Conservation (phyloP, 1,284 basidiomycete genomes). For the Lignosus rhinocerotis region DNA sequence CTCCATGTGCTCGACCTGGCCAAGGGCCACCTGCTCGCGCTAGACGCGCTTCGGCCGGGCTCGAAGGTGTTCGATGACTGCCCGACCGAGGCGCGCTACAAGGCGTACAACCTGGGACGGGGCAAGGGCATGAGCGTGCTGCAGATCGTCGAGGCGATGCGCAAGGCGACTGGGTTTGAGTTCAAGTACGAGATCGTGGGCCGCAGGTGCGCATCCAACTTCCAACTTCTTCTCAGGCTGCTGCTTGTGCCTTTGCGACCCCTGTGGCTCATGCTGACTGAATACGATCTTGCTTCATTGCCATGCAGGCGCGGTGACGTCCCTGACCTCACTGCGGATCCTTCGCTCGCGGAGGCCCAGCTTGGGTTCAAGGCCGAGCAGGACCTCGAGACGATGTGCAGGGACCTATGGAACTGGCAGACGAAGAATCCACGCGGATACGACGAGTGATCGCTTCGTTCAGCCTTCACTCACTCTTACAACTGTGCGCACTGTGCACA, state of each 20-base stretch:
- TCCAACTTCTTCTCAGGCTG: not conserved
- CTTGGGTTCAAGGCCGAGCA: constrained; percentile 89
- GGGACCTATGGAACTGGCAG: constrained; percentile 94
- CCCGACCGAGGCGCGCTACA: constrained; percentile 64
- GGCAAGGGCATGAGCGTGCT: constrained; percentile 92
- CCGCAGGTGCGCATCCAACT: constrained; percentile 63
- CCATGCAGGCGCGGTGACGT: constrained; percentile 84
- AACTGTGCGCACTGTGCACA: not conserved
- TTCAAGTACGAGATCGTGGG: constrained; percentile 92
- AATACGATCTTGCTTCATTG: not conserved
- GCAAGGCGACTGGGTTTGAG: constrained; percentile 84
- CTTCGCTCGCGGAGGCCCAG: constrained; percentile 88
- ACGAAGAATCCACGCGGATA: constrained; percentile 82
- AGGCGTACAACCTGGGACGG: constrained; percentile 96
- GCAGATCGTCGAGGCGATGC: constrained; percentile 96
- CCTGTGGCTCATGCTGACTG: not conserved
- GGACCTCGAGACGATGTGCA: constrained; percentile 87
- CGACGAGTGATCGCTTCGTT: constrained; percentile 19
- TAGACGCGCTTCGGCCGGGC: constrained; percentile 78
- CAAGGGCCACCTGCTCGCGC: constrained; percentile 88
- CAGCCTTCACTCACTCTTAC: not conserved
- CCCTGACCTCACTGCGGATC: constrained; percentile 95
- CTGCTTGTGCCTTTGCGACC: not conserved
- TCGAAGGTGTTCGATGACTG: constrained; percentile 58
- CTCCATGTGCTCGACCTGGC: constrained; percentile 97